phyloP scores from a whole-genome alignment of 1,284 basidiomycete genomes.

The Serendipita sp. region DNA sequence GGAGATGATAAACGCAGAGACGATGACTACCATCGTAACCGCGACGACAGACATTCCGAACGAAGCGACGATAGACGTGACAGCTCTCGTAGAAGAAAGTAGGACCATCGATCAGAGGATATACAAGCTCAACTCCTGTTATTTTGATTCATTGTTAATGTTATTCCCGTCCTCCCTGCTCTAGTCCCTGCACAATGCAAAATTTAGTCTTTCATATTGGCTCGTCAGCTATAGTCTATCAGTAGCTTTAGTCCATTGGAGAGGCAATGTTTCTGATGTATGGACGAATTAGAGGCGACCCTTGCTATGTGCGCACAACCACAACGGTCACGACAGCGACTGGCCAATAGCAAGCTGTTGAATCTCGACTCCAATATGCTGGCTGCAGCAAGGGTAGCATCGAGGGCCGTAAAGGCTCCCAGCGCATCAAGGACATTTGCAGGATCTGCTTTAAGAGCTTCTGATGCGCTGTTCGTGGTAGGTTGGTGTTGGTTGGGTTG shows the following conservation, averaged over 20 bases:
- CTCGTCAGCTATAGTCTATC: no score
- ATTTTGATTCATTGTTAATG: no score
- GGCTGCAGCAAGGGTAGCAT: not conserved
- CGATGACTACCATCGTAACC: constrained; percentile 17
- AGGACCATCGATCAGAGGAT: not conserved
- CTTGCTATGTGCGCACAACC: not conserved
- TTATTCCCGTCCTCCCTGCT: no score
- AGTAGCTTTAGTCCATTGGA: no score
- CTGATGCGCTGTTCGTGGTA: constrained; percentile 43
- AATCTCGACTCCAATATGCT: not conserved
- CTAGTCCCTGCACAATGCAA: no score
- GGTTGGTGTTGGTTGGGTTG: constrained; percentile 17
- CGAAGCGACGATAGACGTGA: not conserved
- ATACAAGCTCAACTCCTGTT: not conserved
- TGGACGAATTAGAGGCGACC: not conserved
- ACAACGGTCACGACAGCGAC: not conserved
- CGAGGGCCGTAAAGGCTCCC: not conserved
- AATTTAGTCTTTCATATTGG: no score
- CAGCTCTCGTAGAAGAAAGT: not conserved
- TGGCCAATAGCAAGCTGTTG: not conserved
- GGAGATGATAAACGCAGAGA: not conserved
- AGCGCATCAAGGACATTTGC: constrained; percentile 23
- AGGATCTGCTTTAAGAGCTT: constrained; percentile 26
- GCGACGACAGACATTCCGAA: constrained; percentile 8
- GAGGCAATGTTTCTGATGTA: not conserved